Percentiles rank a stretch among this genome's conserved stretches.
These are phyloP conservation scores for Tuber indicum DNA, from an alignment of 495 filamentous ascomycete genomes.

Conservation along the genomic window DNA sequence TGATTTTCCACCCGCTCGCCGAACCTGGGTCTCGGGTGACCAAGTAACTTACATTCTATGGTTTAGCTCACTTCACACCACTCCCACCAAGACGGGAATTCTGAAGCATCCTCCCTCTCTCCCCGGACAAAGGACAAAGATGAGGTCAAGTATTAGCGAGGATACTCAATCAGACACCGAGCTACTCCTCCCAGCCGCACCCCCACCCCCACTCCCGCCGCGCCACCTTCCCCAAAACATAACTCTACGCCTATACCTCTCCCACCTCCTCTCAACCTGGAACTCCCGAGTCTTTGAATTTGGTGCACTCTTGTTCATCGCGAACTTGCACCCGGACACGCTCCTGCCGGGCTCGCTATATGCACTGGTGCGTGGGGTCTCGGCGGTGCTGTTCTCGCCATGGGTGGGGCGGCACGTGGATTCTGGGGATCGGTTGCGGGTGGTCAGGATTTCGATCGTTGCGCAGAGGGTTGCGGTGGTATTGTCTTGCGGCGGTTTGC, in stretches of 20 bases:
- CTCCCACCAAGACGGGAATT: not conserved
- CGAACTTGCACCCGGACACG: constrained; percentile 51
- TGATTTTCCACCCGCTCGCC: not conserved
- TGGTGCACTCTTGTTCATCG: constrained; percentile 56
- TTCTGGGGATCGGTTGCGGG: constrained; percentile 31
- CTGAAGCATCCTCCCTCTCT: not conserved
- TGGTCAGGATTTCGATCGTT: constrained; percentile 43
- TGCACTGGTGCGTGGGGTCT: constrained; percentile 35
- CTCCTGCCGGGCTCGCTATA: constrained; percentile 45
- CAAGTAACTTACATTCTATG: not conserved
- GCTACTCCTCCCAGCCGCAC: not conserved
- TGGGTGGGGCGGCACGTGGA: constrained; percentile 41
- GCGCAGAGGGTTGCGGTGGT: constrained; percentile 40
- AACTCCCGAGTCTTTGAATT: constrained; percentile 65
- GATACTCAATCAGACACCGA: not conserved
- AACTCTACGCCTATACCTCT: constrained; percentile 46
- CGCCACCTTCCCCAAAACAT: not conserved
- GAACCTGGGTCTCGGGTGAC: not conserved
- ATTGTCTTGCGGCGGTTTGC: constrained; percentile 19
- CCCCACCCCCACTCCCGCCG: not conserved
- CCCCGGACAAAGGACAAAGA: not conserved
- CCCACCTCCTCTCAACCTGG: constrained; percentile 62
- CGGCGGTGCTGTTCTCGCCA: constrained; percentile 41
- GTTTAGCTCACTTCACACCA: not conserved
- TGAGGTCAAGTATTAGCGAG: not conserved